These are phyloP conservation scores for Fusarium hainanense DNA, from an alignment of 2,329 filamentous ascomycete genomes.

Conservation along the genomic window DNA sequence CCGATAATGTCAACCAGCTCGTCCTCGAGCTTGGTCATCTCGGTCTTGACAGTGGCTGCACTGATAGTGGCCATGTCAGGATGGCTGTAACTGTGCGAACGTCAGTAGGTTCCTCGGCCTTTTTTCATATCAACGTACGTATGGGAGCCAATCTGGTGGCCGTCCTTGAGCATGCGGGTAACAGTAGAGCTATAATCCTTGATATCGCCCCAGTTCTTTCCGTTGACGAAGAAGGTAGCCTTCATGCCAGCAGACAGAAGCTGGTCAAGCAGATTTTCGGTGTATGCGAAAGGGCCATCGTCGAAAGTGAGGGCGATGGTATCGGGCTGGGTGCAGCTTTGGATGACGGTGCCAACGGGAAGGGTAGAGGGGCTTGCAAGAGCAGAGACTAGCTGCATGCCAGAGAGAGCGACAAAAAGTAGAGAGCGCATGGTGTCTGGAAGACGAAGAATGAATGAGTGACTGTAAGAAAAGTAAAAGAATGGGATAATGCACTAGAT, in stretches of 20 bases:
- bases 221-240: slow-evolving; percentile 47
- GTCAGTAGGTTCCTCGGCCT: not conserved
- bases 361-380: not conserved
- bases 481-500: not conserved
- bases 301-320: not conserved
- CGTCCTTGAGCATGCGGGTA: not conserved
- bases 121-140: not conserved
- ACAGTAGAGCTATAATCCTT: not conserved
- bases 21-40: not conserved
- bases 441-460: not conserved
- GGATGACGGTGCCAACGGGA: not conserved
- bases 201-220: slow-evolving; percentile 33
- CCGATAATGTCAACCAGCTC: not conserved
- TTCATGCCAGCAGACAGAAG: slow-evolving; percentile 41
- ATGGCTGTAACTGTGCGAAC: not conserved
- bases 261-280: slow-evolving; percentile 49
- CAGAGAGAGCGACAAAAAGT: not conserved
- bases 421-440: not conserved
- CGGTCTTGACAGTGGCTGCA: not conserved
- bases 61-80: not conserved
- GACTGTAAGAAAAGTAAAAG: not conserved
- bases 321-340: not conserved
- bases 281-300: slow-evolving; percentile 41
- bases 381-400: not conserved
- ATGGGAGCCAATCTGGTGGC: not conserved